These are phyloP conservation scores for Aegilops bicornis DNA, from an alignment of 176 grass and related monocot species.

Conservation along the genomic window DNA sequence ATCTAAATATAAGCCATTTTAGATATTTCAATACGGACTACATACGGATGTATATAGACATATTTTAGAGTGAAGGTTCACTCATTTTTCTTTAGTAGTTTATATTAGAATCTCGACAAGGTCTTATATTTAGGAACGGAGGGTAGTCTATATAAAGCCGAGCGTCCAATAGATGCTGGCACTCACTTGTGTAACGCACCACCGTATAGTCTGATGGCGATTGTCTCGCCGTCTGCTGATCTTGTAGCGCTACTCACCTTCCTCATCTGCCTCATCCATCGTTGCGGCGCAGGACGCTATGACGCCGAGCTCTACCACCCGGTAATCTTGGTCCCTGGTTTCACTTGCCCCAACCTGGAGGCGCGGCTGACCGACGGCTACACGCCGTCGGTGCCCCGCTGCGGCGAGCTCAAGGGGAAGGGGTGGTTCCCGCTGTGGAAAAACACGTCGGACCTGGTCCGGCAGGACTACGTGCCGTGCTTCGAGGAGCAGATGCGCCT, in stretches of 20 bases:
- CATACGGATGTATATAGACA: too few species aligned
- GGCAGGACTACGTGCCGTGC: neutral
- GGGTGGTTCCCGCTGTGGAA: neutral
- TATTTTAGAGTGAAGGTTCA: too few species aligned
- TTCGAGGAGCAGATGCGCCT: constrained; percentile 7
- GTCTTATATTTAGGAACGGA: too few species aligned
- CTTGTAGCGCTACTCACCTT: neutral
- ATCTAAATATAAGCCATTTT: too few species aligned
- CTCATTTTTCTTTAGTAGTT: too few species aligned
- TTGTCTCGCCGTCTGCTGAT: neutral
- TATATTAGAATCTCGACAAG: too few species aligned
- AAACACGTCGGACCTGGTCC: neutral
- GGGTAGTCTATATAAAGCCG: neutral
- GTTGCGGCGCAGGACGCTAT: neutral
- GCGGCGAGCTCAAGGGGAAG: neutral
- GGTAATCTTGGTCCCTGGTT: neutral
- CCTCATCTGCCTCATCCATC: neutral
- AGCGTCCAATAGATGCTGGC: neutral
- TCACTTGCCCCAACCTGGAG: neutral
- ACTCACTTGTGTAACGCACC: neutral
- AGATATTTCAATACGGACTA: too few species aligned
- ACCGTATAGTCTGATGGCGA: neutral
- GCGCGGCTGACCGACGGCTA: neutral
- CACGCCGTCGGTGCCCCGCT: neutral
- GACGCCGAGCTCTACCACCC: neutral